These are phyloP conservation scores for Kwoniella botswanensis DNA, from an alignment of 768 basidiomycete species.

Conservation along the genomic window DNA sequence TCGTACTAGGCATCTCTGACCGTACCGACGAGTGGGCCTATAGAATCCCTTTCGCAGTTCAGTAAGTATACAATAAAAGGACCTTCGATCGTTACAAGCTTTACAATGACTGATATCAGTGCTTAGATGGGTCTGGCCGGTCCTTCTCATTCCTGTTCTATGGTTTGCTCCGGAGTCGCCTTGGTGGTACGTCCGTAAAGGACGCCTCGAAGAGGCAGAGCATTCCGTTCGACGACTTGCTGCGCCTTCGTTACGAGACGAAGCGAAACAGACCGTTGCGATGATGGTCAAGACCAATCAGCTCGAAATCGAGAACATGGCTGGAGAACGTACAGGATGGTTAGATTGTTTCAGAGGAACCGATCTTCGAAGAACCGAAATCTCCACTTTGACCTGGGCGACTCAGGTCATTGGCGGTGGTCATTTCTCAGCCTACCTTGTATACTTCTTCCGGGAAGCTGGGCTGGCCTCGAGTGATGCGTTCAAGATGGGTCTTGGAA, in stretches of 20 bases:
- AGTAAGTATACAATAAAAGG: constrained; percentile 11
- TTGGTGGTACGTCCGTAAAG: constrained; percentile 50
- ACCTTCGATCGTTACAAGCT: neutral
- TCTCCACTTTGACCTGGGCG: constrained; percentile 59
- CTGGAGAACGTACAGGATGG: constrained; percentile 46
- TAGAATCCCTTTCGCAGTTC: constrained; percentile 42
- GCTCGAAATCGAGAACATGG: constrained; percentile 49
- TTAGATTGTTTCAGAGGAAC: constrained; percentile 57
- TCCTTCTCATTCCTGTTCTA: constrained; percentile 37
- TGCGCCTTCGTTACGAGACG: constrained; percentile 29
- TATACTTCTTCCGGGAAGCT: constrained; percentile 38
- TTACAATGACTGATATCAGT: constrained; percentile 9
- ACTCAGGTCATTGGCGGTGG: constrained; percentile 33
- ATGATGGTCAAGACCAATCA: constrained; percentile 58
- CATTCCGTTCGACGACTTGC: constrained; percentile 23
- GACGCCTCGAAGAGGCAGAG: constrained; percentile 41
- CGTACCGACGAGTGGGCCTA: constrained; percentile 36
- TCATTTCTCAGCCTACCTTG: neutral
- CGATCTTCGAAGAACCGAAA: constrained; percentile 56
- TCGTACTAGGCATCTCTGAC: constrained; percentile 37
- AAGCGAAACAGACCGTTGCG: constrained; percentile 51
- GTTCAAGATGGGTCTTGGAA: constrained; percentile 30
- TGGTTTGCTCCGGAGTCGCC: constrained; percentile 44
- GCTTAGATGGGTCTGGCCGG: constrained; percentile 37
- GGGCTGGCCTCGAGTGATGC: constrained; percentile 33